Conservation (phyloP, 176 grass and related monocot genomes). For the Carex kokanica region DNA sequence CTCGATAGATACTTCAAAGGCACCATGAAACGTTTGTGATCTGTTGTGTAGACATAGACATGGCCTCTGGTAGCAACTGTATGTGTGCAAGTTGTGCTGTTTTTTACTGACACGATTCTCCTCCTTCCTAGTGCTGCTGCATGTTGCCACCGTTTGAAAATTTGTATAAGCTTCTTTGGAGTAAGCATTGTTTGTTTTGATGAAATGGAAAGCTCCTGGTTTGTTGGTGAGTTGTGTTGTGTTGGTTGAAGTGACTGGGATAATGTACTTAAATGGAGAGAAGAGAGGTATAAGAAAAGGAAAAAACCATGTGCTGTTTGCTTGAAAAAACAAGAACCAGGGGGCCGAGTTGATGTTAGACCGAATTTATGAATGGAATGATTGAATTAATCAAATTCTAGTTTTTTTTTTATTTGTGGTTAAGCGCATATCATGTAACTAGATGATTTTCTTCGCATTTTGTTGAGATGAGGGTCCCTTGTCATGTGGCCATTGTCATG, state of each 20-base stretch:
- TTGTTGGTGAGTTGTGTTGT: not conserved
- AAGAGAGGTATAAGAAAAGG: not conserved
- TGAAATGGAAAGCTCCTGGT: not conserved
- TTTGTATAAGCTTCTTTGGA: slow-evolving; percentile 20
- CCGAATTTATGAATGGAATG: not conserved
- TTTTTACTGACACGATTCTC: slow-evolving; percentile 32
- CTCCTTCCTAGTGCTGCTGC: slow-evolving; percentile 42
- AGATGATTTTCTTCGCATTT: not conserved
- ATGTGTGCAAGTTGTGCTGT: slow-evolving; percentile 6
- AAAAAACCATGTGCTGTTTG: not conserved
- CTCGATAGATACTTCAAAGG: slow-evolving; percentile 42
- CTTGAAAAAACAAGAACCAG: not conserved
- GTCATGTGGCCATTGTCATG: not conserved
- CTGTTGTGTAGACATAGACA: slow-evolving; percentile 24
- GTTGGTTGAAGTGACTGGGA: not conserved
- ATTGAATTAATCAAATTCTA: not conserved
- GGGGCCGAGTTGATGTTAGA: not conserved
- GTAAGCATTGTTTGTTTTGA: slow-evolving; percentile 25
- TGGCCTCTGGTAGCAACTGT: slow-evolving; percentile 44
- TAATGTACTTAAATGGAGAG: not conserved
- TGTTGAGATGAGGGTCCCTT: not conserved
- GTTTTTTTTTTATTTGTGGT: not conserved
- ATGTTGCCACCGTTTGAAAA: slow-evolving; percentile 34
- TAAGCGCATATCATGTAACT: not conserved
- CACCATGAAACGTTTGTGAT: slow-evolving; percentile 54